phyloP scores from a whole-genome alignment of 169 alveolate species.

The Cryptosporidium muris region DNA sequence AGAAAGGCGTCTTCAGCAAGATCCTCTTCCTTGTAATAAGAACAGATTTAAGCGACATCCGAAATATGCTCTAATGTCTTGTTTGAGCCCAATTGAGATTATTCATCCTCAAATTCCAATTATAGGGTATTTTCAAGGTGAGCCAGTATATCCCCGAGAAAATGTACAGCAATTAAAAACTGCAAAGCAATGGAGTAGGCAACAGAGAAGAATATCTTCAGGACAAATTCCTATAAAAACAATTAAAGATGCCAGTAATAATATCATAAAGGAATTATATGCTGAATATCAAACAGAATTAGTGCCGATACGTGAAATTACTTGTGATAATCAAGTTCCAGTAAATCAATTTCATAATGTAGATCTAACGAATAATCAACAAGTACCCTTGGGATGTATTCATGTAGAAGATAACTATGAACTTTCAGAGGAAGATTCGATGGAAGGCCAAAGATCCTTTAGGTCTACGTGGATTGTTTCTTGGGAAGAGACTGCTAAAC shows the following conservation, averaged over 20 bases:
- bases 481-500: slow-evolving; percentile 34
- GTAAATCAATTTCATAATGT: background rate
- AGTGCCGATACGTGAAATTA: slow-evolving; percentile 18
- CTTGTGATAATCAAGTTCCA: slow-evolving; percentile 30
- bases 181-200: slow-evolving; percentile 30
- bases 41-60: slow-evolving; percentile 42
- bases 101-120: slow-evolving; percentile 57
- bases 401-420: slow-evolving; percentile 26
- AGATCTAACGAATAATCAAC: slow-evolving; percentile 23
- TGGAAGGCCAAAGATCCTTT: background rate
- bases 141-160: slow-evolving; percentile 63
- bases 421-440: background rate
- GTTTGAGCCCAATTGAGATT: slow-evolving; percentile 34
- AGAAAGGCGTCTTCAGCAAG: slow-evolving; percentile 12
- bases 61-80: slow-evolving; percentile 56
- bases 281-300: slow-evolving; percentile 66
- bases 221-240: slow-evolving; percentile 47
- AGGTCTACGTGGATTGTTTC: slow-evolving; percentile 17
- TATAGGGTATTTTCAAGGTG: slow-evolving; percentile 62
- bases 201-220: slow-evolving; percentile 31
- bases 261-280: slow-evolving; percentile 11
- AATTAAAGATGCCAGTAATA: background rate
- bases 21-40: slow-evolving; percentile 31
- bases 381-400: slow-evolving; percentile 40
- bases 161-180: slow-evolving; percentile 56